These are phyloP conservation scores for Ochromonas danica DNA, from an alignment of 108 stramenopile species.

Conservation along the genomic window DNA sequence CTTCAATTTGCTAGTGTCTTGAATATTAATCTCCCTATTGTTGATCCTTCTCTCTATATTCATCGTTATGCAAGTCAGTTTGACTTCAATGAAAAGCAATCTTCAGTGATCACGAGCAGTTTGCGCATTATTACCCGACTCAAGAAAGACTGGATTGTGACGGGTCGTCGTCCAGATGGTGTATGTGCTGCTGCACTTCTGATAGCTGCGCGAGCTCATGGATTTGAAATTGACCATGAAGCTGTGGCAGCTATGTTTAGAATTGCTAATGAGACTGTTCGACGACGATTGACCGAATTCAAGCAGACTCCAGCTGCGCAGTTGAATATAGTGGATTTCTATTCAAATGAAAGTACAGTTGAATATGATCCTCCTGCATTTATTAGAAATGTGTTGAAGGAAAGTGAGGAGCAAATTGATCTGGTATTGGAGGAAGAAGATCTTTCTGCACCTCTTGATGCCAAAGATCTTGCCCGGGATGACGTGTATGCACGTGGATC, in stretches of 20 bases:
- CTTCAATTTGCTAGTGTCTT: slow-evolving; percentile 83
- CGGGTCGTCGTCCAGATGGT: slow-evolving; percentile 92
- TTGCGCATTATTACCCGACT: slow-evolving; percentile 85
- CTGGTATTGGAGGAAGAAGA: too few species aligned
- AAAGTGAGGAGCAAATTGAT: not conserved
- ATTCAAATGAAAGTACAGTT: not conserved
- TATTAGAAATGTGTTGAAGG: not conserved
- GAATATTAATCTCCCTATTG: slow-evolving; percentile 83
- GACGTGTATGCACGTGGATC: too few species aligned
- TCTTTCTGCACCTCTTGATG: too few species aligned
- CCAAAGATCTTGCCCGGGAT: too few species aligned
- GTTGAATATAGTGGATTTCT: slow-evolving; percentile 53
- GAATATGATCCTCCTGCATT: slow-evolving; percentile 10
- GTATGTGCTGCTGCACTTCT: slow-evolving; percentile 93
- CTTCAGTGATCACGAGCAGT: slow-evolving; percentile 73
- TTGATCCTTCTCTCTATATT: slow-evolving; percentile 96
- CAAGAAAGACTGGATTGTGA: slow-evolving; percentile 98
- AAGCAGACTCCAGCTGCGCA: slow-evolving; percentile 75
- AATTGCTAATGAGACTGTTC: slow-evolving; percentile 67
- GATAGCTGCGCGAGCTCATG: slow-evolving; percentile 90
- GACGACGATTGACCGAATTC: slow-evolving; percentile 82
- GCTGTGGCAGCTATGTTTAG: slow-evolving; percentile 77
- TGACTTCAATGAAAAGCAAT: slow-evolving; percentile 79
- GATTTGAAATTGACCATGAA: slow-evolving; percentile 75
- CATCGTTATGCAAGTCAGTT: slow-evolving; percentile 96